Percentiles rank a stretch among this genome's conserved stretches.
phyloP scores from a whole-genome alignment of 2,329 filamentous ascomycete genomes.

The Diaporthe destruens region DNA sequence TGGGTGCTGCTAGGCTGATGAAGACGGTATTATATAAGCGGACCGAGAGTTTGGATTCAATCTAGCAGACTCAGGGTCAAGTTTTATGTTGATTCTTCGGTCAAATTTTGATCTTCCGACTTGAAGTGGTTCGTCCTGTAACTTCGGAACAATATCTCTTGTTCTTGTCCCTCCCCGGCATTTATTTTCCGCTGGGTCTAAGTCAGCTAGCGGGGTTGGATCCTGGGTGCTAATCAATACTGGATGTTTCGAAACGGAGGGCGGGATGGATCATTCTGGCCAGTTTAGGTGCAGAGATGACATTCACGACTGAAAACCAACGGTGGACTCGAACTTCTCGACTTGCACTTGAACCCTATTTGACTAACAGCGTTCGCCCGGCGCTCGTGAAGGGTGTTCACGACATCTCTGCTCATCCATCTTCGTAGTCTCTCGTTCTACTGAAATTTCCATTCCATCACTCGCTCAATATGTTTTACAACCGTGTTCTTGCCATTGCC shows the following conservation, averaged over 20 bases:
- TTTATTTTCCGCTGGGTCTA: background rate
- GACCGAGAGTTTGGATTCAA: background rate
- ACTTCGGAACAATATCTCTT: background rate
- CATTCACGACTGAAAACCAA: background rate
- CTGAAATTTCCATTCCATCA: background rate
- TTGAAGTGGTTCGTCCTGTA: background rate
- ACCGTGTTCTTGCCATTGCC: background rate
- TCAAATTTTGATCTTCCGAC: background rate
- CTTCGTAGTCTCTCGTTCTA: background rate
- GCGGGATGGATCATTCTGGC: background rate
- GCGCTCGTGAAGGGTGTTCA: background rate
- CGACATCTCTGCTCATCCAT: background rate
- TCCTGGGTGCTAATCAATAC: background rate
- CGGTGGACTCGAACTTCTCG: background rate
- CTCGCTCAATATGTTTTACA: conserved; percentile 22
- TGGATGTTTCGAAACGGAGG: conserved; percentile 5
- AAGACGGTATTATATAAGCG: background rate
- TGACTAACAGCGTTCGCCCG: background rate
- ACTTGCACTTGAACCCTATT: background rate
- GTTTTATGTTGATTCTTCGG: background rate
- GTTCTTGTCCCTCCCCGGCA: background rate
- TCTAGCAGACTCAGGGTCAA: background rate
- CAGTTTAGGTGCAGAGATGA: background rate
- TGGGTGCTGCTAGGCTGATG: background rate
- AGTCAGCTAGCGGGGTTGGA: too few relatives aligned